Percentiles rank a stretch among this genome's conserved stretches.
Evolutionary conservation across 2,329 filamentous ascomycete genomes (phyloP).

Genomic region (Colletotrichum shisoi): DNA sequence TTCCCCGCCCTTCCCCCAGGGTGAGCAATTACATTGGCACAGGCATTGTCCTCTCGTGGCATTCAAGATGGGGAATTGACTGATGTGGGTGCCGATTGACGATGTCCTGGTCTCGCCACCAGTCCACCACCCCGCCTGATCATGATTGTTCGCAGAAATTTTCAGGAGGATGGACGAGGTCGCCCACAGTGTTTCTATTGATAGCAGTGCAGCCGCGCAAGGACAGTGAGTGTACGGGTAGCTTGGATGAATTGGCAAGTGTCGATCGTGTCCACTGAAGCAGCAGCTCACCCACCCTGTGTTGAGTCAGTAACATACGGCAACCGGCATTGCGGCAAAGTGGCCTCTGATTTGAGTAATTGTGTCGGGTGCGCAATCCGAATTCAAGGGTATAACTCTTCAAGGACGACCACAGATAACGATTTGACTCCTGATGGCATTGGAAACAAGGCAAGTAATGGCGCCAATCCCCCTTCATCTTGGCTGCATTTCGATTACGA

Average conservation of each 20-base stretch:
- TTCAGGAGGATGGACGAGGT: neutral
- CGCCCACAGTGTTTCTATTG: constrained; percentile 3
- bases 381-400: constrained; percentile 8
- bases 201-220: neutral
- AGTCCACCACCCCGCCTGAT: neutral
- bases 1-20: neutral
- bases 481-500: constrained; percentile 23
- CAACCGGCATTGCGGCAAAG: neutral
- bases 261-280: constrained; percentile 1
- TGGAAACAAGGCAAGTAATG: constrained; percentile 10
- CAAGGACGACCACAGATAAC: neutral
- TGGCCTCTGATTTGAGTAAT: neutral
- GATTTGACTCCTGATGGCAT: constrained; percentile 9
- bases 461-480: constrained; percentile 23
- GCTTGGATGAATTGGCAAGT: neutral
- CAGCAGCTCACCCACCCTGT: neutral
- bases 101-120: constrained; percentile 11
- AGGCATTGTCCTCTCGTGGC: neutral
- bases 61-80: constrained; percentile 24
- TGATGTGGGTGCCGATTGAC: constrained; percentile 5
- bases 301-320: neutral
- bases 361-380: constrained; percentile 1
- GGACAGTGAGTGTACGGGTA: too few relatives aligned
- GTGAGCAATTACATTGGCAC: neutral
- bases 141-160: neutral